Percentiles rank a stretch among this genome's conserved stretches.
Evolutionary conservation across 306 rosid genomes (phyloP).

Genomic region (Dicorynia guianensis): DNA sequence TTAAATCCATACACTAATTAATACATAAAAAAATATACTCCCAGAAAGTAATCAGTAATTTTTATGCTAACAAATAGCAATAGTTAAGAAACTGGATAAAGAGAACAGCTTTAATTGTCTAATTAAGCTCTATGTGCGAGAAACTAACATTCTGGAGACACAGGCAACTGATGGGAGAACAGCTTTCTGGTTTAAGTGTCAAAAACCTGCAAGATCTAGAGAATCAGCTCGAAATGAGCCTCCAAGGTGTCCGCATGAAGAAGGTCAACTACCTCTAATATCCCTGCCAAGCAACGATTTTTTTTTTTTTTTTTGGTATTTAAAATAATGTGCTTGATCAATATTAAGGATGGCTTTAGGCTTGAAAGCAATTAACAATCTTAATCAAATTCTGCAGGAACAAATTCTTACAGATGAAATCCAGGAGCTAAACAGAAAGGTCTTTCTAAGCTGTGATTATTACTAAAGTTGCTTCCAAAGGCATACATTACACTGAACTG

Average conservation of each 20-base stretch:
- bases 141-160: slow-evolving; percentile 34
- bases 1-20: slow-evolving; percentile 4
- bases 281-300: slow-evolving; percentile 3
- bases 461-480: slow-evolving; percentile 5
- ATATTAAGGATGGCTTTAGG: not conserved
- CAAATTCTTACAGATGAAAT: slow-evolving; percentile 59
- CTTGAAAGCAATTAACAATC: slow-evolving; percentile 31
- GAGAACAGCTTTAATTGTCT: slow-evolving; percentile 15
- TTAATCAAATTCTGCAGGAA: slow-evolving; percentile 55
- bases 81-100: not conserved
- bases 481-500: slow-evolving; percentile 9
- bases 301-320: not conserved
- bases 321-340: slow-evolving; percentile 22
- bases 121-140: slow-evolving; percentile 3
- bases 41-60: not conserved
- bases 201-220: slow-evolving; percentile 71
- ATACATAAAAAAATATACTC: not conserved
- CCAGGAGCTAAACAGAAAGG: slow-evolving; percentile 55
- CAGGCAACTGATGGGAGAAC: slow-evolving; percentile 77
- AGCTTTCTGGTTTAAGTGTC: slow-evolving; percentile 62
- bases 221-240: slow-evolving; percentile 66
- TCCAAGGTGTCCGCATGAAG: slow-evolving; percentile 64
- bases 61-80: no score
- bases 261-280: slow-evolving; percentile 53
- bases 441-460: slow-evolving; percentile 19